phyloP scores from a whole-genome alignment of 208 protist genomes.

The Lotmaria passim region DNA sequence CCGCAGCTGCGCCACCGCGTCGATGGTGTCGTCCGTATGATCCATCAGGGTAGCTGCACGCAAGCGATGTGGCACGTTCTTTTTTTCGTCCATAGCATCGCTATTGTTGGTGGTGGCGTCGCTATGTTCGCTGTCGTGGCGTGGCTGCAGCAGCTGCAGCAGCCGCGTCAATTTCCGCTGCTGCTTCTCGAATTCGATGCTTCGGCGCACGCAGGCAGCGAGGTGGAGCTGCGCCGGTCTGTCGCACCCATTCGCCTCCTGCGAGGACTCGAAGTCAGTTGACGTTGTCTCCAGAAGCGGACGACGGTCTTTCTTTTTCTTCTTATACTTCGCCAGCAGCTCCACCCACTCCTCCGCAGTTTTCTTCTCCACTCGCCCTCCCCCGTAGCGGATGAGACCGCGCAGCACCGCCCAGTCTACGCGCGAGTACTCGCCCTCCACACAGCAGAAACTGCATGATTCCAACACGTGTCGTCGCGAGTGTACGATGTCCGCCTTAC shows the following conservation, averaged over 20 bases:
- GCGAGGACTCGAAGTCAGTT: not conserved
- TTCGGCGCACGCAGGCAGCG: conserved; percentile 14
- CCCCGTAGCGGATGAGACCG: conserved; percentile 70
- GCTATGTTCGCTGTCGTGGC: not conserved
- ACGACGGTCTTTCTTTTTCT: conserved; percentile 2
- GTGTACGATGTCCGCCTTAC: not conserved
- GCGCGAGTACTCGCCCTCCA: conserved; percentile 72
- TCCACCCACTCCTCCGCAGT: conserved; percentile 47
- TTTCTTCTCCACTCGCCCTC: conserved; percentile 61
- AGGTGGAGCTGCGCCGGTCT: not conserved
- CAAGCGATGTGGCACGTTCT: too few species aligned
- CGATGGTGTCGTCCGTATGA: not conserved
- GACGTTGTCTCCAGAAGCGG: not conserved
- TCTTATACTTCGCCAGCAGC: conserved; percentile 23
- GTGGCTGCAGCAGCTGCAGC: too few species aligned
- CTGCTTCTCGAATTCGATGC: conserved; percentile 29
- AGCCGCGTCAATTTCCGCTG: conserved; percentile 18
- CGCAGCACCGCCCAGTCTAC: conserved; percentile 68
- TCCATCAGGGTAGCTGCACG: not conserved
- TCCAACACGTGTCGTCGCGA: conserved; percentile 6
- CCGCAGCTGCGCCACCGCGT: conserved; percentile 6
- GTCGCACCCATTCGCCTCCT: not conserved
- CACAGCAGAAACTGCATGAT: conserved; percentile 56
- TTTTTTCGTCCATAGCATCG: too few species aligned
- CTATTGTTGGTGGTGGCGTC: not conserved